These are phyloP conservation scores for Pulveroboletus sp. DNA, from an alignment of 768 basidiomycete genomes.

Conservation along the genomic window DNA sequence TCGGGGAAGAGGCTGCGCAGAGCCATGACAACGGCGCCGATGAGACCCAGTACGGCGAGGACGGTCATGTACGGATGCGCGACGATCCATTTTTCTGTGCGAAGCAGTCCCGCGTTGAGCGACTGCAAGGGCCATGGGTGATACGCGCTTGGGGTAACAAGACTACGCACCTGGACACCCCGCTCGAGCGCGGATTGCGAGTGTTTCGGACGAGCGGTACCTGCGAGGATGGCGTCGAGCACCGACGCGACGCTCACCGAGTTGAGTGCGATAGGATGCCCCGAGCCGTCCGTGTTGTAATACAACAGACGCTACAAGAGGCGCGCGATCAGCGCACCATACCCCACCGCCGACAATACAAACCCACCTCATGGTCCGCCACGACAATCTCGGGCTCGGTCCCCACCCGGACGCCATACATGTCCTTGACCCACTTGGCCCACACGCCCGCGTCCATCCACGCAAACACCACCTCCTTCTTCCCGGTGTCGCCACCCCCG, in stretches of 20 bases:
- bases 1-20: slow-evolving; percentile 16
- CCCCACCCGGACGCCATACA: slow-evolving; percentile 66
- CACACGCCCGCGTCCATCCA: slow-evolving; percentile 89
- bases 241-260: slow-evolving; percentile 60
- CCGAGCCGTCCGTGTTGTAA: slow-evolving; percentile 63
- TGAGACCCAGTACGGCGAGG: slow-evolving; percentile 6
- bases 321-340: too few species aligned
- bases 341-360: neutral
- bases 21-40: slow-evolving; percentile 7
- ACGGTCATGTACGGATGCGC: slow-evolving; percentile 22
- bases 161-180: slow-evolving; percentile 50
- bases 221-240: slow-evolving; percentile 61
- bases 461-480: slow-evolving; percentile 68
- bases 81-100: slow-evolving; percentile 5
- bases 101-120: slow-evolving; percentile 13
- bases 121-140: slow-evolving; percentile 4
- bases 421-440: slow-evolving; percentile 87
- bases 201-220: slow-evolving; percentile 49
- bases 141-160: neutral
- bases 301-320: slow-evolving; percentile 69
- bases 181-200: slow-evolving; percentile 75
- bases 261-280: slow-evolving; percentile 55
- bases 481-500: slow-evolving; percentile 21
- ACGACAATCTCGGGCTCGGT: slow-evolving; percentile 53
- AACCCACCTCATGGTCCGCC: slow-evolving; percentile 68